A percentile compares a stretch with the other conserved stretches of the same genome.
Evolutionary conservation across 2,329 filamentous ascomycete species (phyloP).

Genomic region (Trichoderma citrinoviride): DNA sequence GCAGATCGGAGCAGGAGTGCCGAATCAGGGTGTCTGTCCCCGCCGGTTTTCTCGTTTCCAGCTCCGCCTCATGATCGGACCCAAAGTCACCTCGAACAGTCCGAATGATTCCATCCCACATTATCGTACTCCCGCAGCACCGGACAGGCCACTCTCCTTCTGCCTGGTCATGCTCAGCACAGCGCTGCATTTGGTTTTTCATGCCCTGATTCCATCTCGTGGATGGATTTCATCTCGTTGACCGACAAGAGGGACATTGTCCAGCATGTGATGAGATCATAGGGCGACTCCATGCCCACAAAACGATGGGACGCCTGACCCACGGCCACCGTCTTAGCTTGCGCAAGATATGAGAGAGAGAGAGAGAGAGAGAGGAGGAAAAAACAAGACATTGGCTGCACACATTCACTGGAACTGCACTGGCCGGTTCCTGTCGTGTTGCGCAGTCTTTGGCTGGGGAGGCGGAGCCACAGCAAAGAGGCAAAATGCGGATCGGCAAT

Average conservation of each 20-base stretch:
- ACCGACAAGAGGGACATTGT: not conserved
- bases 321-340: not conserved
- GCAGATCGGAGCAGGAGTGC: constrained; percentile 17
- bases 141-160: not conserved
- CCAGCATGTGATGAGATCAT: constrained; percentile 13
- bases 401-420: too few relatives aligned
- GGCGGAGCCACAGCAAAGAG: not conserved
- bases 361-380: too few relatives aligned
- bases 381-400: too few relatives aligned
- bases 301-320: constrained; percentile 16
- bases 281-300: not conserved
- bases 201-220: not conserved
- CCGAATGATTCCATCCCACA: not conserved
- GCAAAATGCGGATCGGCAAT: constrained; percentile 11
- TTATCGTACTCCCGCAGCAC: constrained; percentile 1
- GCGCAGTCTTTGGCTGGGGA: not conserved
- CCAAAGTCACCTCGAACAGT: not conserved
- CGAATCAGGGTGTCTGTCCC: constrained; percentile 3
- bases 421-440: not conserved
- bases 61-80: constrained; percentile 8
- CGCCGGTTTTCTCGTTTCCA: not conserved
- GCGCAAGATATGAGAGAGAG: not conserved
- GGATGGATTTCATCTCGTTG: not conserved
- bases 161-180: not conserved
- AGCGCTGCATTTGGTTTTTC: not conserved